Evolutionary conservation across 1,284 basidiomycete species (phyloP), one percentile per base, ranked within the genome.

Genomic region (Melampsora americana): DNA sequence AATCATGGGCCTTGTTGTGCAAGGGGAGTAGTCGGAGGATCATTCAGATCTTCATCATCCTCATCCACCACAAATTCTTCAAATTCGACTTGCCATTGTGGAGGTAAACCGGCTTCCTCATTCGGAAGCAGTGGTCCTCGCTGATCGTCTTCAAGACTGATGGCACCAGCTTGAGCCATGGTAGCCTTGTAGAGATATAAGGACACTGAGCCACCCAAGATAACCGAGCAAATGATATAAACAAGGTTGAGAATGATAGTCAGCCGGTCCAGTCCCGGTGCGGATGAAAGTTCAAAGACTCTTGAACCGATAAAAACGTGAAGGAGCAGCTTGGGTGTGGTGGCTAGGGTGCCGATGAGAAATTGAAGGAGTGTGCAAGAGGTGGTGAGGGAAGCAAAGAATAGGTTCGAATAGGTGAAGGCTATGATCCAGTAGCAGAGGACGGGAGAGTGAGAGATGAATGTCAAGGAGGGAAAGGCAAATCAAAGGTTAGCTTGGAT

Each of bases 371-470:
- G 48, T 39, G 60, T 18, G 56, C 72, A 74, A 16, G 72, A 74
- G 28, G 48, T 74, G n/a, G 72, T 74, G 2, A 74, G 72, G 65
- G 72, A 74, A 42, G 72, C 72, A 61, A 74, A 74, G 46, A 74
- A 74, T 30, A 74, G 32, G 46, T 74, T 74, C 32, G 46, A 59
- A 26, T 74, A 74, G n/a, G 72, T 74, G 56, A 74, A 74, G 6
- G 72, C 72, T 74, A 61, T 50, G 23, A 0, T 18, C 11, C 6
- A 23, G n/a, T 20, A n/a, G 32, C 26, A 18, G 48, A 9, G 46
- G 30, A 23, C 26, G 42, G 20, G 48, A 46, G 56, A 46, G 44
- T 30, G 18, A 56, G 53, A n/a, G 4, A 26, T 26, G 53, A 26
- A 4, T 62, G 20, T 62, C n/a, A 26, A 7, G 7, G n/a, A 26